These are phyloP conservation scores for Termitomyces sp. DNA, from an alignment of 1,284 basidiomycete species.

Conservation along the genomic window DNA sequence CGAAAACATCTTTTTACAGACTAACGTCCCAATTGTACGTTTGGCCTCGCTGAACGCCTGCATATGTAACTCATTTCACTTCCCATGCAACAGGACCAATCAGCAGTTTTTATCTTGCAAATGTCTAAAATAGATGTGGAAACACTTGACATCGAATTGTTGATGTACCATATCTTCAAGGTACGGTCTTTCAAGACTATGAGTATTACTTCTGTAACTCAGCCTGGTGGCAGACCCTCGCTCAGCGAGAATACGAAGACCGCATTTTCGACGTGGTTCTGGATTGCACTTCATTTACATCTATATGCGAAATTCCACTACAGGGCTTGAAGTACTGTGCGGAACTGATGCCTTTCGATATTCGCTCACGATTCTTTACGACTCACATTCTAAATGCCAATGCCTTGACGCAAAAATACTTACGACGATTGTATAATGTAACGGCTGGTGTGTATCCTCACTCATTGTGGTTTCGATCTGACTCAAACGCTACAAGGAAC, in stretches of 20 bases:
- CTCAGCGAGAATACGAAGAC: slow-evolving; percentile 39
- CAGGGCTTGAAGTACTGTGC: slow-evolving; percentile 79
- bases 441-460: slow-evolving; percentile 52
- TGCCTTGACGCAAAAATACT: slow-evolving; percentile 63
- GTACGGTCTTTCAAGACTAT: slow-evolving; percentile 32
- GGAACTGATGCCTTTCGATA: slow-evolving; percentile 72
- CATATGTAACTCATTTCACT: slow-evolving; percentile 1
- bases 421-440: slow-evolving; percentile 72
- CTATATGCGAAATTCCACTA: slow-evolving; percentile 73
- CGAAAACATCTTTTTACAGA: slow-evolving; percentile 65
- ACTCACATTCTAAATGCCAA: slow-evolving; percentile 82
- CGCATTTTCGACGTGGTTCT: slow-evolving; percentile 70
- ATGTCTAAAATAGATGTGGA: slow-evolving; percentile 75
- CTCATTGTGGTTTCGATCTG: background rate
- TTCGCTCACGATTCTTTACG: slow-evolving; percentile 52
- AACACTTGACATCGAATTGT: slow-evolving; percentile 77
- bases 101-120: slow-evolving; percentile 57
- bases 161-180: slow-evolving; percentile 82
- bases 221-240: slow-evolving; percentile 25
- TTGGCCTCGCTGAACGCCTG: background rate
- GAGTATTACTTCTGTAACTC: background rate
- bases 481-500: slow-evolving; percentile 38
- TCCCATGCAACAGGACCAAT: slow-evolving; percentile 36
- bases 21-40: slow-evolving; percentile 44
- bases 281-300: slow-evolving; percentile 78